These are phyloP conservation scores for Oemleria cerasiformis DNA, from an alignment of 306 rosid genomes.

Conservation along the genomic window DNA sequence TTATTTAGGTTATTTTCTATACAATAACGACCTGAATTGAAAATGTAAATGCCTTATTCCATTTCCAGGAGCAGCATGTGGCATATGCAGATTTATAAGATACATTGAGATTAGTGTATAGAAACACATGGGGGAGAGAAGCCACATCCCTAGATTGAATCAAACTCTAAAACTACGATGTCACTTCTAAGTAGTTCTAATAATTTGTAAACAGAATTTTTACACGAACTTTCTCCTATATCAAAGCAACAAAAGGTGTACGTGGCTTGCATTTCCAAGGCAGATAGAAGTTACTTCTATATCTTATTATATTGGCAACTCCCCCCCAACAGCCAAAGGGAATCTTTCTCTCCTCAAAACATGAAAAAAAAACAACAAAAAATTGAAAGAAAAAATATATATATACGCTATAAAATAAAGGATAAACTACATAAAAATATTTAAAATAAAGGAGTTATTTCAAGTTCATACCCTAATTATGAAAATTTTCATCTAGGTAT, in stretches of 20 bases:
- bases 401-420: too few relatives aligned
- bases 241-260: conserved; percentile 33
- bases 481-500: too few relatives aligned
- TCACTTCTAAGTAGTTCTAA: conserved; percentile 9
- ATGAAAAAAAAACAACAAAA: not conserved
- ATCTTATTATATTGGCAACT: conserved; percentile 26
- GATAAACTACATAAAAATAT: too few relatives aligned
- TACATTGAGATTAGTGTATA: not conserved
- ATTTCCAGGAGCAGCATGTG: not conserved
- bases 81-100: not conserved
- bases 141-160: conserved; percentile 14
- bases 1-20: too few relatives aligned
- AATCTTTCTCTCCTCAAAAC: conserved; percentile 30
- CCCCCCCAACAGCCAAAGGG: conserved; percentile 24
- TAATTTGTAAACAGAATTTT: not conserved
- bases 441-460: too few relatives aligned
- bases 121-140: conserved; percentile 1
- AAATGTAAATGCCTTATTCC: too few relatives aligned
- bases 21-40: too few relatives aligned
- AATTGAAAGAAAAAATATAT: not conserved
- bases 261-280: conserved; percentile 72
- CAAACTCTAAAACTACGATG: conserved; percentile 3
- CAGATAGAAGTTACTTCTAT: conserved; percentile 33
- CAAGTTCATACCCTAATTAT: too few relatives aligned
- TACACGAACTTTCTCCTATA: conserved; percentile 18